Conservation (phyloP, 2,329 filamentous ascomycete genomes). For the Emergomyces orientalis region DNA sequence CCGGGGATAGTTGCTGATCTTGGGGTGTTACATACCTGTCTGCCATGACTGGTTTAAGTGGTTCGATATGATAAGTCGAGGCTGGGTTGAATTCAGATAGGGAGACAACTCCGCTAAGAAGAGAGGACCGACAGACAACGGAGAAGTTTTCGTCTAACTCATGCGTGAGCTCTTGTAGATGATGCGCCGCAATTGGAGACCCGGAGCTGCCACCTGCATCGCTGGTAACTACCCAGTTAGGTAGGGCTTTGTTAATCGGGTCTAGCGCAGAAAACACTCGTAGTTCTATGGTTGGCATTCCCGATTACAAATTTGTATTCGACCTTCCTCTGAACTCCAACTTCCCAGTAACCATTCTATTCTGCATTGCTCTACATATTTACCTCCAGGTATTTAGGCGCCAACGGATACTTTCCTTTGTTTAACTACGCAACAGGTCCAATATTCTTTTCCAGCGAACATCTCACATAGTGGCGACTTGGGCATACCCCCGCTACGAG, state of each 20-base stretch:
- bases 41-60: conserved; percentile 8
- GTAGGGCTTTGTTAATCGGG: not conserved
- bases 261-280: not conserved
- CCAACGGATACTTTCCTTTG: not conserved
- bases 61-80: not conserved
- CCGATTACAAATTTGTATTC: not conserved
- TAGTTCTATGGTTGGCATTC: not conserved
- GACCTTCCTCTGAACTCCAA: not conserved
- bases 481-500: not conserved
- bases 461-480: not conserved
- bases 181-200: not conserved
- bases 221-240: too few relatives aligned
- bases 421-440: not conserved
- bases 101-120: not conserved
- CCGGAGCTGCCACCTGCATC: too few relatives aligned
- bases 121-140: not conserved
- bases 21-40: conserved; percentile 10
- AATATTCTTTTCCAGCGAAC: not conserved
- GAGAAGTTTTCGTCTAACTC: not conserved
- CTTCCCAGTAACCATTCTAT: not conserved
- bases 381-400: not conserved
- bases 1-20: not conserved
- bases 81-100: not conserved
- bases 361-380: not conserved
- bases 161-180: not conserved